These are phyloP conservation scores for Naganishia antarctica DNA, from an alignment of 768 basidiomycete species.

Conservation along the genomic window DNA sequence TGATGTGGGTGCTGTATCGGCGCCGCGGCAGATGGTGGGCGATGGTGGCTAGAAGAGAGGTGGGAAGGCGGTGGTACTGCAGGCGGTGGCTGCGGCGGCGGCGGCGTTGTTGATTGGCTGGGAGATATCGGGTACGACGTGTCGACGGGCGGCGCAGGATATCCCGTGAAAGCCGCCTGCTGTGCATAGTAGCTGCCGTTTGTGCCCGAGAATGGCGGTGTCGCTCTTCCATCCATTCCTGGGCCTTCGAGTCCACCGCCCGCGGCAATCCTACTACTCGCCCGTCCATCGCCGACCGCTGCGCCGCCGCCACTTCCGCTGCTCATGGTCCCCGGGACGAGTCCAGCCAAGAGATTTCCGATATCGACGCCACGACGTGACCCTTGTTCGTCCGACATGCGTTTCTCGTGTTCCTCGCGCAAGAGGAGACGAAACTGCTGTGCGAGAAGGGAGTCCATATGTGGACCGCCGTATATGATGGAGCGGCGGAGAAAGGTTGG, in stretches of 20 bases:
- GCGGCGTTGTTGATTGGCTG: too few relatives aligned
- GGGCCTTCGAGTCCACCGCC: background rate
- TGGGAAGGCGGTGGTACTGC: conserved; percentile 14
- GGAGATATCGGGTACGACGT: background rate
- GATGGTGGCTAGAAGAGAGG: conserved; percentile 8
- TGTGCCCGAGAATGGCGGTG: conserved; percentile 10
- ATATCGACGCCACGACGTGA: conserved; percentile 31
- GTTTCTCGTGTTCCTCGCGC: conserved; percentile 43
- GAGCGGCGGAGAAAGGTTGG: conserved; percentile 43
- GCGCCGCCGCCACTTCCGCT: conserved; percentile 11
- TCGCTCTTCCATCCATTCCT: background rate
- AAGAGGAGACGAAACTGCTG: conserved; percentile 43
- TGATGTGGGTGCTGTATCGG: conserved; percentile 25
- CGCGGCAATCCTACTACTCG: background rate
- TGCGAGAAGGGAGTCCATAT: conserved; percentile 42
- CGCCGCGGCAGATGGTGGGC: conserved; percentile 7
- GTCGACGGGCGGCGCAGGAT: background rate
- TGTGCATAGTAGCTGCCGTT: conserved; percentile 18
- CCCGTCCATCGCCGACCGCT: conserved; percentile 11
- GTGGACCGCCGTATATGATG: conserved; percentile 47
- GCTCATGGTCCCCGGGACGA: conserved; percentile 22
- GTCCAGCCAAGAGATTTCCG: conserved; percentile 28
- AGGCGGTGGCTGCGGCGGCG: background rate
- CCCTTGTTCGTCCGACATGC: conserved; percentile 39
- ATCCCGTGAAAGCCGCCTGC: background rate